Evolutionary conservation across 768 basidiomycete genomes (phyloP).

Genomic region (Pleurotus djamor): DNA sequence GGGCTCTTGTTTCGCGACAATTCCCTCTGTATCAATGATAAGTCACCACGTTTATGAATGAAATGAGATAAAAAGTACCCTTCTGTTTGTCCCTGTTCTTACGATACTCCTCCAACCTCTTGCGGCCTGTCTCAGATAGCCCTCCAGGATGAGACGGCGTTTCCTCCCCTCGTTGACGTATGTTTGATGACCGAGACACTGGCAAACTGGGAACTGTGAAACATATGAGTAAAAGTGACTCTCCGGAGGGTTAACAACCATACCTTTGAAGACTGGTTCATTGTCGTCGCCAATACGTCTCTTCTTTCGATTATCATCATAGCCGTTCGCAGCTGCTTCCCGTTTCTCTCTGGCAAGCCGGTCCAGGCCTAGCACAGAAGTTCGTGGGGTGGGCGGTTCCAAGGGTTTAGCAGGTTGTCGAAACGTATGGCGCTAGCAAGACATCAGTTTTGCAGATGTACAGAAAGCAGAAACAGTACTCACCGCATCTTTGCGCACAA

Average conservation of each 20-base stretch:
- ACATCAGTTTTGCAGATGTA: slow-evolving; percentile 6
- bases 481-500: slow-evolving; percentile 67
- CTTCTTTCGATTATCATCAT: slow-evolving; percentile 59
- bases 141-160: slow-evolving; percentile 95
- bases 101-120: slow-evolving; percentile 75
- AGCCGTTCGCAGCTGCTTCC: slow-evolving; percentile 49
- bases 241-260: background rate
- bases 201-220: slow-evolving; percentile 82
- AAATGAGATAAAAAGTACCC: slow-evolving; percentile 33
- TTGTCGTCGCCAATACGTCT: slow-evolving; percentile 58
- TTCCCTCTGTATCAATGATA: slow-evolving; percentile 54
- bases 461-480: slow-evolving; percentile 14
- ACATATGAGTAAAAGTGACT: slow-evolving; percentile 7
- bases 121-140: slow-evolving; percentile 71
- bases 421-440: slow-evolving; percentile 73
- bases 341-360: slow-evolving; percentile 87
- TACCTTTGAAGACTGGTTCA: slow-evolving; percentile 88
- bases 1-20: slow-evolving; percentile 55
- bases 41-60: no score
- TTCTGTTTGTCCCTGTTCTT: slow-evolving; percentile 65
- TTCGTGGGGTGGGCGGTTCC: slow-evolving; percentile 74
- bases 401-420: slow-evolving; percentile 68
- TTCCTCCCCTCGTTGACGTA: slow-evolving; percentile 79
- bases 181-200: slow-evolving; percentile 44
- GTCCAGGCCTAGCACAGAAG: slow-evolving; percentile 86